These are phyloP conservation scores for Luffa acutangula DNA, from an alignment of 306 rosid species.

Conservation along the genomic window DNA sequence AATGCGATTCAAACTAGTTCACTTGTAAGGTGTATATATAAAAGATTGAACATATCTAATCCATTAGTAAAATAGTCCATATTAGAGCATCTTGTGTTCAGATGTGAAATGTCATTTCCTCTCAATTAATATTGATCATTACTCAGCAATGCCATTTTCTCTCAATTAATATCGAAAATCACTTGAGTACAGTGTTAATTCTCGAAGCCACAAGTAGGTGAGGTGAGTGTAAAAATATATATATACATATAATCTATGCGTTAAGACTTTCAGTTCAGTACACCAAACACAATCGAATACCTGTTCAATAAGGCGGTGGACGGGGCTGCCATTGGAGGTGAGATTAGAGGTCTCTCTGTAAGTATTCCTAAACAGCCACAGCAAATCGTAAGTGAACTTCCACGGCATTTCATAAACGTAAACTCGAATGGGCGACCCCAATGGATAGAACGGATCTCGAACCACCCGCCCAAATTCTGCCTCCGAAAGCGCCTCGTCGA, in stretches of 20 bases:
- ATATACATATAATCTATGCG: background rate
- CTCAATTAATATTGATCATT: too few relatives aligned
- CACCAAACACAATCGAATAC: constrained; percentile 11
- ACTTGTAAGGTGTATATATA: background rate
- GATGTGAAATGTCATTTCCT: background rate
- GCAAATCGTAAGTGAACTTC: constrained; percentile 76
- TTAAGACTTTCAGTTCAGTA: background rate
- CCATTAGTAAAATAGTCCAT: background rate
- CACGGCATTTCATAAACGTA: constrained; percentile 82
- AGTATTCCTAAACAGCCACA: constrained; percentile 46
- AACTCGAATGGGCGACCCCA: constrained; percentile 46
- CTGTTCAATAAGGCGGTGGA: constrained; percentile 93
- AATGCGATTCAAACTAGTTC: background rate
- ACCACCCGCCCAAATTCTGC: constrained; percentile 22
- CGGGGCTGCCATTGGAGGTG: constrained; percentile 95
- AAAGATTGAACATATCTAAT: background rate
- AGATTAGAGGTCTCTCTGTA: constrained; percentile 66
- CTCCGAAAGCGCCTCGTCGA: constrained; percentile 29
- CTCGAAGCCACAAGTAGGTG: background rate
- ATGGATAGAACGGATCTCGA: constrained; percentile 42
- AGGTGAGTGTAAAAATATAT: background rate
- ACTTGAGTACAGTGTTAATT: background rate
- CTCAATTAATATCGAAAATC: background rate
- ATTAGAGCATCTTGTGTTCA: background rate
- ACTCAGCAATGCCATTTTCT: background rate